Evolutionary conservation across 2,329 filamentous ascomycete genomes (phyloP).

Genomic region (Neopestalotiopsis sp.): DNA sequence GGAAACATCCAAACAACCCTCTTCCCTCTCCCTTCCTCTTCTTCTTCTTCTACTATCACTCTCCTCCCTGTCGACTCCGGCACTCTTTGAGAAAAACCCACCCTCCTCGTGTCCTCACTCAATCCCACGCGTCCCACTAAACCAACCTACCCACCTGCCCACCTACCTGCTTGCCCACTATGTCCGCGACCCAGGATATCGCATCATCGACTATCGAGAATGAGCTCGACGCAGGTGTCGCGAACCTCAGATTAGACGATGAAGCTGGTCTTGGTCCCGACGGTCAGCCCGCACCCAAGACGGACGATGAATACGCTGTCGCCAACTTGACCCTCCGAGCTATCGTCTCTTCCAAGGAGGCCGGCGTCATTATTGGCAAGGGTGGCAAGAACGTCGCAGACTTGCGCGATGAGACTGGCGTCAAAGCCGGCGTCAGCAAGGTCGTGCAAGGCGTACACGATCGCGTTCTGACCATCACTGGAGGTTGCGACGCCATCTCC

Average conservation of each 20-base stretch:
- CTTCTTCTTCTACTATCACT: constrained; percentile 17
- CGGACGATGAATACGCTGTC: constrained; percentile 95
- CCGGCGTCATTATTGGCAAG: constrained; percentile 98
- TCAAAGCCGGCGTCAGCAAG: constrained; percentile 98
- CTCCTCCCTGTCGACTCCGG: constrained; percentile 25
- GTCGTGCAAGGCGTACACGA: constrained; percentile 97
- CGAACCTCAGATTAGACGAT: constrained; percentile 70
- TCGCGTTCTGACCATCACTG: constrained; percentile 93
- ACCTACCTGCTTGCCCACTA: constrained; percentile 38
- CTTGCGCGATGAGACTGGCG: constrained; percentile 94
- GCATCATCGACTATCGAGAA: constrained; percentile 60
- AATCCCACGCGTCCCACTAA: constrained; percentile 22
- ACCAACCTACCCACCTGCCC: constrained; percentile 21
- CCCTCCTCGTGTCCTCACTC: constrained; percentile 27
- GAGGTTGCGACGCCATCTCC: constrained; percentile 84
- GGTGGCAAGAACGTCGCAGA: constrained; percentile 98
- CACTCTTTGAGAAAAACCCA: constrained; percentile 21
- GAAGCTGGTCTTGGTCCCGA: constrained; percentile 69
- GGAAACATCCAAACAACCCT: not conserved
- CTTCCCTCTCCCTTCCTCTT: constrained; percentile 3
- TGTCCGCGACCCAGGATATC: constrained; percentile 68
- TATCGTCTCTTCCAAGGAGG: constrained; percentile 98
- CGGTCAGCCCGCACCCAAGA: constrained; percentile 82
- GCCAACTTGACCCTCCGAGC: constrained; percentile 92
- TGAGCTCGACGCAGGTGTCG: constrained; percentile 64